phyloP scores from a whole-genome alignment of 306 rosid genomes.

The Sicyos edulis region DNA sequence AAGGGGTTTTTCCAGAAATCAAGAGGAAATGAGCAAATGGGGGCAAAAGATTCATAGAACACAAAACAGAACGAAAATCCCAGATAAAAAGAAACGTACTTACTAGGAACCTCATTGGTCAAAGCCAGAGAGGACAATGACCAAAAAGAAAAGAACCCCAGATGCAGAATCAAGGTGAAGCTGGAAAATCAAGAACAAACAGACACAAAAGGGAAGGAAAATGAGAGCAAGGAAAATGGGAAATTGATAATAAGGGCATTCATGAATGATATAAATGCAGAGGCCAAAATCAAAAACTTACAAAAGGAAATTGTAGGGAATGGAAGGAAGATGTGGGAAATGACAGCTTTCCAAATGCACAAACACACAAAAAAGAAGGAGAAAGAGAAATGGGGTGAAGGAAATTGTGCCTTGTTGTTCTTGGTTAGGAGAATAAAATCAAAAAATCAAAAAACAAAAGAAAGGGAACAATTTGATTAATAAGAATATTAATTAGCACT shows the following conservation, averaged over 20 bases:
- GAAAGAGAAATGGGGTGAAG: background rate
- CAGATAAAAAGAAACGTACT: slow-evolving; percentile 70
- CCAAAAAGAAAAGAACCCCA: slow-evolving; percentile 36
- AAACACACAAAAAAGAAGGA: background rate
- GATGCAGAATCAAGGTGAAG: slow-evolving; percentile 29
- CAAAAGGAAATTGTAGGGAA: slow-evolving; percentile 30
- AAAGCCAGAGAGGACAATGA: slow-evolving; percentile 22
- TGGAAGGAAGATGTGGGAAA: slow-evolving; percentile 22
- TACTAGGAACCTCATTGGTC: slow-evolving; percentile 86
- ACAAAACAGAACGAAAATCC: background rate
- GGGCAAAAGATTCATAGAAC: background rate
- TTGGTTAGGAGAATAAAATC: background rate
- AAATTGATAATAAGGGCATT: slow-evolving; percentile 31
- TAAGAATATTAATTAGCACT: slow-evolving; percentile 33
- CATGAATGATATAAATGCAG: slow-evolving; percentile 70
- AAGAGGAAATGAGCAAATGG: background rate
- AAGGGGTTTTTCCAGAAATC: slow-evolving; percentile 13
- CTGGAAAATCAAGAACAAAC: slow-evolving; percentile 3
- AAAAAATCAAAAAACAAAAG: background rate
- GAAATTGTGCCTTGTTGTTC: background rate
- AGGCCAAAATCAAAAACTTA: slow-evolving; percentile 34
- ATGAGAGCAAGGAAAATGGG: slow-evolving; percentile 28
- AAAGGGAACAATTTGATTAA: background rate
- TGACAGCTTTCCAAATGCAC: slow-evolving; percentile 44
- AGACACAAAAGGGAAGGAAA: background rate